phyloP scores from a whole-genome alignment of 371 early-diverging fungal species.

The Syncephalastrum racemosum region DNA sequence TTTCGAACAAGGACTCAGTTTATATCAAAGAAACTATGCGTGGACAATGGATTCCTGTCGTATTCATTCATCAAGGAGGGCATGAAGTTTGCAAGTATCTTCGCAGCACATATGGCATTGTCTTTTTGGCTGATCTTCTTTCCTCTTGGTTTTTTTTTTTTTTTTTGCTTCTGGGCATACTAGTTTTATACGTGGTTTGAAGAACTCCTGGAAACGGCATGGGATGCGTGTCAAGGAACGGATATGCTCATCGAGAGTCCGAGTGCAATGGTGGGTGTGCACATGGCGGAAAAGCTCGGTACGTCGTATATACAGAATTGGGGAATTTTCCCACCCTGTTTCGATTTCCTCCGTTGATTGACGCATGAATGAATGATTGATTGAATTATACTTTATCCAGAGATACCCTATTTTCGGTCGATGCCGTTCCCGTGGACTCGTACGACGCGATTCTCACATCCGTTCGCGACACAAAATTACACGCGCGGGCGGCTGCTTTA shows the following conservation, averaged over 20 bases:
- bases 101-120: too few species aligned
- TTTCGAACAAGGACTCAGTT: neutral
- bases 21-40: constrained; percentile 60
- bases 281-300: constrained; percentile 73
- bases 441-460: constrained; percentile 78
- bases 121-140: neutral
- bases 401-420: constrained; percentile 70
- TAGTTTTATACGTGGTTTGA: constrained; percentile 77
- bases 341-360: neutral
- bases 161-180: too few species aligned
- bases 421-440: constrained; percentile 84
- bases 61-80: constrained; percentile 71
- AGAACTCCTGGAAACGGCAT: constrained; percentile 61
- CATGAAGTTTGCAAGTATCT: constrained; percentile 43
- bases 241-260: constrained; percentile 77
- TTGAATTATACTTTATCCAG: constrained; percentile 9
- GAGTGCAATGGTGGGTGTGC: constrained; percentile 75
- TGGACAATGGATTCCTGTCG: constrained; percentile 76
- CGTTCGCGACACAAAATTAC: constrained; percentile 66
- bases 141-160: neutral
- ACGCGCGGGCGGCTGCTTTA: constrained; percentile 66
- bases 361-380: neutral
- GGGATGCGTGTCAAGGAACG: constrained; percentile 71
- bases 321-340: neutral
- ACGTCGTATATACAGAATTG: too few species aligned